Base-by-base conservation (phyloP, 179 eudicot species). In the Beta macrorhiza region DNA sequence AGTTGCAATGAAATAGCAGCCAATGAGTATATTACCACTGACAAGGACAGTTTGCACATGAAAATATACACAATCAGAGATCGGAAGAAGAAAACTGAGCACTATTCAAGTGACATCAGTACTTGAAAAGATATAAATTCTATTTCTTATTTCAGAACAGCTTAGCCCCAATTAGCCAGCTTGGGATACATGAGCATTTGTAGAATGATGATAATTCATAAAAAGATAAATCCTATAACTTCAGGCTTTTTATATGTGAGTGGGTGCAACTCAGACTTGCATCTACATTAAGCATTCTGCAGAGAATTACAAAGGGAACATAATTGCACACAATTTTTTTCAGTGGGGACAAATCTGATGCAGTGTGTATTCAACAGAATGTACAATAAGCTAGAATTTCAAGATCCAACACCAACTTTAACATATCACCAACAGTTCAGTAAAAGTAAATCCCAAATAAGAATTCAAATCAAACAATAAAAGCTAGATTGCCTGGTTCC, bases 31-130 rank as follows among this genome's bases (percentile, higher is more conserved):
- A 44, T 63, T 47, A 49, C 22, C 71, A 76, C 19, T n/a, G 75
- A 19, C 20, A 52, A 16, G 45, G 65, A 63, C 44, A 76, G 37
- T 73, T 59, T 58, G 75, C 75, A 63, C 58, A 58, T 76, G 73
- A 67, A 61, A 67, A 70, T 53, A 8, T 29, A 55, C 25, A 76
- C 49, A 56, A 42, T 45, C 57, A 53, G 25, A 55, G 10, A 42
- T 44, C 59, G 42, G 29, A 19, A 14, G 44, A 52, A 62, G 13
- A 16, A 67, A 51, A 49, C 63, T 51, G 19, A 78, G 15, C 32
- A 71, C 62, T 25, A 17, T 63, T 74, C 16, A 17, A 59, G 22
- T 70, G 59, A 20, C 62, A 67, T 37, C 59, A 57, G 29, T 55
- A 15, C 10, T 6, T 56, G 29, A 22, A 45, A 61, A 25, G 67